Evolutionary conservation across 257 asterid species (phyloP), one percentile per base, ranked within the genome.

Genomic region (Rhazya stricta): DNA sequence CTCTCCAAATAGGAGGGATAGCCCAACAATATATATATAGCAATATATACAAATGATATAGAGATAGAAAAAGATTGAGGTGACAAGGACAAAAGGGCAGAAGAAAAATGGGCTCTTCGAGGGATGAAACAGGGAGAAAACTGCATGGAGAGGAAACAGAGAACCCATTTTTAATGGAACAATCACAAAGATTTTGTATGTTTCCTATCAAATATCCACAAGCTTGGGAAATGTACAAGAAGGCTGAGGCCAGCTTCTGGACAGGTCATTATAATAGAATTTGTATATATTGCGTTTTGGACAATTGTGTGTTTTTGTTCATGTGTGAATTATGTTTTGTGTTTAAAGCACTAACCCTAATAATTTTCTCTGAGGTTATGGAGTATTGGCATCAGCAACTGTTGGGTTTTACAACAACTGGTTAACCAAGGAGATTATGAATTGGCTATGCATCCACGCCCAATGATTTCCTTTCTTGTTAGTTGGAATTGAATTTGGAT

Each of bases 151-250:
- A 61, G 75, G 81, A 79, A 32, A 85, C 76, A 45, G 89, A 77
- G 72, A 93, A 91, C 69, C 96, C 91, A 74, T 84, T 91, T 65
- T 87, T 91, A 61, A 91, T 79, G 91, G 90, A 88, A 69, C 89
- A 88, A 71, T 72, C 91, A 48, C 90, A 89, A 81, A 86, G 86
- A 76, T 89, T 76, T 50, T 89, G 96, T 84, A 91, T 87, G 89
- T 89, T 89, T 73, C 94, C 96, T 30, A 85, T 91, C 68, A 81
- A 76, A 77, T 91, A 89, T 80, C 94, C 91, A 10, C 92, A 85
- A 77, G 77, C 88, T 74, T 91, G 96, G 96, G 89, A 89, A 88
- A 88, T 91, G 92, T 91, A 91, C 86, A 91, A 91, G 88, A 91
- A 89, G 75, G 89, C 94, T 36, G 69, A 80, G 78, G 90, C 96